Percentiles rank a stretch among this genome's conserved stretches.
phyloP scores from a whole-genome alignment of 129 eudicot genomes.

The carrot (Daucus carota) region DNA sequence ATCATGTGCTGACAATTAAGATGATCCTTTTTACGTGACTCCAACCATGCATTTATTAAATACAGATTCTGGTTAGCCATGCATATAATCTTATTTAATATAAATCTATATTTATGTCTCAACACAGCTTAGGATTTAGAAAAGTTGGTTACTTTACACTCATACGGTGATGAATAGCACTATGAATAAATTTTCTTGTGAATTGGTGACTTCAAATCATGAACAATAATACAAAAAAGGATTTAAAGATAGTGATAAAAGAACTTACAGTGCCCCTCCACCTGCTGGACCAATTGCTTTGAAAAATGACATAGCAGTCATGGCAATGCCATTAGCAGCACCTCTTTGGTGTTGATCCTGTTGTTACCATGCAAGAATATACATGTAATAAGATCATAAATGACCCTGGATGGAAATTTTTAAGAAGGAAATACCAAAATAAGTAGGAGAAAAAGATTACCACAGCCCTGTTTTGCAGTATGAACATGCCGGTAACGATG shows the following conservation, averaged over 20 bases:
- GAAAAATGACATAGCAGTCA: conserved; percentile 54
- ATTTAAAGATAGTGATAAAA: not conserved
- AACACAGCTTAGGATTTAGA: not conserved
- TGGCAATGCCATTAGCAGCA: conserved; percentile 72
- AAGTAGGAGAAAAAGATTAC: not conserved
- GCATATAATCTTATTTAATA: too few relatives aligned
- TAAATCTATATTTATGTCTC: too few relatives aligned
- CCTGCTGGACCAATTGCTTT: conserved; percentile 55
- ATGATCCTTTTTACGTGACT: too few relatives aligned
- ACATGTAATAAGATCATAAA: not conserved
- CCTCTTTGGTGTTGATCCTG: conserved; percentile 94
- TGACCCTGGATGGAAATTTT: not conserved
- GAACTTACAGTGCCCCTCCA: conserved; percentile 57
- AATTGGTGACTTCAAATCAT: not conserved
- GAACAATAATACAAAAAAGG: not conserved
- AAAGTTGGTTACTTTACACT: not conserved
- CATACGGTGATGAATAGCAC: not conserved
- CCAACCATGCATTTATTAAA: too few relatives aligned
- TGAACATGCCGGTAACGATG: not conserved
- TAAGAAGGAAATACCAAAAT: not conserved
- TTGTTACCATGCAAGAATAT: not conserved
- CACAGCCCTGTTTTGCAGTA: conserved; percentile 9
- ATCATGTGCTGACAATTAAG: too few relatives aligned
- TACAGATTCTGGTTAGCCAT: too few relatives aligned
- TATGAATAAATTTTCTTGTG: not conserved